Percentiles rank a stretch among this genome's conserved stretches.
Evolutionary conservation across 176 grass and related monocot species (phyloP).

Genomic region (Saccharum spontaneum): DNA sequence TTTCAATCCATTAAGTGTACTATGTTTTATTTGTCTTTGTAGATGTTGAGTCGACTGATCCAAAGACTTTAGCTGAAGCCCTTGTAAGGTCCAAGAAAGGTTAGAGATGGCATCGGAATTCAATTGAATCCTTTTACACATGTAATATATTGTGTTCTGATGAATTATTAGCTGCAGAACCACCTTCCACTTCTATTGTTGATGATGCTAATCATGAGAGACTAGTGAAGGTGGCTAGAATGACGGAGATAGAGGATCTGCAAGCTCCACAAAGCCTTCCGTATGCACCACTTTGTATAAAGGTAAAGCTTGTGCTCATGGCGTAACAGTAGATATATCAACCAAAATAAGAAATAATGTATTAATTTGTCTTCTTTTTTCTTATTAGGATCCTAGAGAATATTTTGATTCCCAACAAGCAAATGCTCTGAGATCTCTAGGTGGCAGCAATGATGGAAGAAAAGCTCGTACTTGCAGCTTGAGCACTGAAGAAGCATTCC

Average conservation of each 20-base stretch:
- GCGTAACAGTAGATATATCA: neutral
- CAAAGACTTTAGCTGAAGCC: constrained; percentile 82
- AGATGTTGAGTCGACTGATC: constrained; percentile 80
- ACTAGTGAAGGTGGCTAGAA: constrained; percentile 61
- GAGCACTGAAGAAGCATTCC: constrained; percentile 69
- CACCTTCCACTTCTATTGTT: constrained; percentile 46
- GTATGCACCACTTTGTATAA: constrained; percentile 88
- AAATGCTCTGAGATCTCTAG: constrained; percentile 87
- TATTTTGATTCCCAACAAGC: constrained; percentile 99
- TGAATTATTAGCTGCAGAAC: constrained; percentile 54
- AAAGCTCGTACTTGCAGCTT: constrained; percentile 48
- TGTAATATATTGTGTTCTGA: constrained; percentile 12
- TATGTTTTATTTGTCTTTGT: constrained; percentile 35
- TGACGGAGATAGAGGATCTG: constrained; percentile 94
- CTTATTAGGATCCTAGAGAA: constrained; percentile 81
- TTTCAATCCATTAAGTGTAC: neutral
- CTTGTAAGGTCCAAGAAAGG: constrained; percentile 83
- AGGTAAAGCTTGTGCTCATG: constrained; percentile 46
- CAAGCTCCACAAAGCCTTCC: constrained; percentile 56
- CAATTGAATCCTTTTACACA: constrained; percentile 17
- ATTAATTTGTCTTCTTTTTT: constrained; percentile 29
- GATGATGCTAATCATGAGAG: constrained; percentile 67
- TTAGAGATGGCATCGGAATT: constrained; percentile 37
- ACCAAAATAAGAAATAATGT: constrained; percentile 2
- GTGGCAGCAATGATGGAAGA: constrained; percentile 55